Base-by-base conservation (phyloP, 148 eudicot species). In the Salicornia ramosissima region DNA sequence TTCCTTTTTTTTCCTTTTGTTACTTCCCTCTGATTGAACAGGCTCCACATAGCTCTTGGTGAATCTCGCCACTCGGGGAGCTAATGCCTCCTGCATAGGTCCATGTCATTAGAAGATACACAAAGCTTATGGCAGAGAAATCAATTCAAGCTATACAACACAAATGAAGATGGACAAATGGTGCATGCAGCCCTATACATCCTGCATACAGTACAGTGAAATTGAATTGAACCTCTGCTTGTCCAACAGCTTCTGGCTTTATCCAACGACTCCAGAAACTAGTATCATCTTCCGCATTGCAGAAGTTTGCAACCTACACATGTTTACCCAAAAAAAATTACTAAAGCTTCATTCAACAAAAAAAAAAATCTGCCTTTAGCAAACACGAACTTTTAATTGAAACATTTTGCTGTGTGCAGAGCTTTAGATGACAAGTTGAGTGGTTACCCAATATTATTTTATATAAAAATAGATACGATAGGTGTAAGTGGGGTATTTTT, bases 251-350 rank as follows among this genome's bases (percentile, higher is more conserved):
- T 10, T 91, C 97, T 5, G 97, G 96, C 74, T 91, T 91, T 72
- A 95, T 95, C 99, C 95, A 89, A 58, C 99, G 93, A 78, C 97
- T 95, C 99, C 99, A 95, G 67, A 94, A 95, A 71, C 85, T 84
- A n/a, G 94, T 86, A 75, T 95, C 99, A 79, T 95, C 97, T 78
- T 95, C 99, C 61, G 99, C 93, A 81, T 81, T 87, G 70, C 86
- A 65, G 70, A 95, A 91, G 75, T 89, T 95, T 26, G 99, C 99
- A 71, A 95, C 99, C 99, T 95, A 80, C 65, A 77, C 28, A 71
- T 25, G 33, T 69, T 65, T 62, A 56, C n/a, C 61, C 65, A 18
- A 65, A 25, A 68, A 36, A 4, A 33, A 62, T 39, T 30, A 76
- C 10, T 29, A 64, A 47, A 55, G 19, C 36, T 29, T 22, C 25